These are phyloP conservation scores for Magnolia changhungtana DNA, from an alignment of 164 flowering plant genomes.

Conservation along the genomic window DNA sequence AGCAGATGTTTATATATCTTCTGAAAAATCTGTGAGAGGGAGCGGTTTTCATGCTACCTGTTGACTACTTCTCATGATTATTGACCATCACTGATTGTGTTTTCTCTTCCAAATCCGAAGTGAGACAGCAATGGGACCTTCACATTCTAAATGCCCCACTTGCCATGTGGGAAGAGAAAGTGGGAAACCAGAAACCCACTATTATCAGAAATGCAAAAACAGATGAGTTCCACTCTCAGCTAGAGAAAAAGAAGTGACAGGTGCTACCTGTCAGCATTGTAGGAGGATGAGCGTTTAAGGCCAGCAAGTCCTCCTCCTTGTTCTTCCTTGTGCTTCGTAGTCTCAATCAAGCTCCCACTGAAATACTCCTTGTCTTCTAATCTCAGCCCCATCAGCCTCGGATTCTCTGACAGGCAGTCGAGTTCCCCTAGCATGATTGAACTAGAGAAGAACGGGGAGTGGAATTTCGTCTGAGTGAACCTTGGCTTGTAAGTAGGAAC, in stretches of 20 bases:
- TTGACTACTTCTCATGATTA: background rate
- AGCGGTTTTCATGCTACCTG: background rate
- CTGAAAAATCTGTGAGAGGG: background rate
- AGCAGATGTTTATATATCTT: background rate
- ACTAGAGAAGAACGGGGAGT: slow-evolving; percentile 68
- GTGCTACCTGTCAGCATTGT: slow-evolving; percentile 81
- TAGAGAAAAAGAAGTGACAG: background rate
- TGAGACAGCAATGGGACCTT: background rate
- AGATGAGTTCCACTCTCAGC: background rate
- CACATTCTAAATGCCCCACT: background rate
- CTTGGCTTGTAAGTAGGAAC: slow-evolving; percentile 73
- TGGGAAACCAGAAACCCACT: background rate
- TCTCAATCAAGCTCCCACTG: slow-evolving; percentile 88
- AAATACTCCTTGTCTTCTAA: slow-evolving; percentile 89
- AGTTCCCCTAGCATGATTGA: slow-evolving; percentile 70
- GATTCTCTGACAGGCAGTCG: slow-evolving; percentile 65
- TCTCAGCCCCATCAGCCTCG: slow-evolving; percentile 59
- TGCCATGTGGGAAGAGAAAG: no score
- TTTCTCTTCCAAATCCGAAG: background rate
- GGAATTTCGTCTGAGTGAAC: slow-evolving; percentile 56
- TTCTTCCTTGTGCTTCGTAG: slow-evolving; percentile 46
- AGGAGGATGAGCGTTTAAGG: slow-evolving; percentile 84
- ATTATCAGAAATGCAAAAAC: background rate
- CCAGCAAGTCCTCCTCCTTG: slow-evolving; percentile 37
- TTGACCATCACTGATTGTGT: background rate